Conservation (phyloP, 2,329 filamentous ascomycete genomes). For the Trichoderma endophyticum region DNA sequence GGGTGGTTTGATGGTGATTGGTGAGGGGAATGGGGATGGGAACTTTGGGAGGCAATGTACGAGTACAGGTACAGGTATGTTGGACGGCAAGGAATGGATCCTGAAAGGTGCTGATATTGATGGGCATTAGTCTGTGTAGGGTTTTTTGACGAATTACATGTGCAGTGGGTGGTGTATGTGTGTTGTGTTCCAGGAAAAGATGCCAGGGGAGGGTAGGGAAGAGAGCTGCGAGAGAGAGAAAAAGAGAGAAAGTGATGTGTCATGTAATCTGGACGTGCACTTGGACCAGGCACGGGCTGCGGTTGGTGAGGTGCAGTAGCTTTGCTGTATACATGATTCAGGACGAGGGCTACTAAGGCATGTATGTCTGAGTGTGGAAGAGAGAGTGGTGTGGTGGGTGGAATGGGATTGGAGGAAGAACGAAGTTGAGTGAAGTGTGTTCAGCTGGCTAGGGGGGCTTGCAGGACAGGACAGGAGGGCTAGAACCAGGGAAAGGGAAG, state of each 20-base stretch:
- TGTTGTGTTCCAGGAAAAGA: neutral
- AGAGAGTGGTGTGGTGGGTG: neutral
- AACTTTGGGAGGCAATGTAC: neutral
- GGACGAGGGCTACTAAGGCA: neutral
- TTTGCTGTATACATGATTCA: neutral
- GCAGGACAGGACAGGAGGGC: neutral
- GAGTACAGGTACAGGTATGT: neutral
- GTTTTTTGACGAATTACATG: neutral
- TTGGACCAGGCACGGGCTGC: neutral
- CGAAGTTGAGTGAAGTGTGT: neutral
- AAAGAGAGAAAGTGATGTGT: neutral
- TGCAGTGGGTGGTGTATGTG: neutral
- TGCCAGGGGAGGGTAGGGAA: neutral
- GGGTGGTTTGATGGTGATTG: neutral
- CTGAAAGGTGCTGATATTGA: neutral
- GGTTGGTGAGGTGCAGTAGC: neutral
- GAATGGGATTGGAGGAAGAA: neutral
- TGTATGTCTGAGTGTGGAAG: constrained; percentile 3
- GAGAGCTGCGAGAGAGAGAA: neutral
- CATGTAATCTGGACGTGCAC: neutral
- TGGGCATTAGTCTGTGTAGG: neutral
- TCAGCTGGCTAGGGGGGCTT: neutral
- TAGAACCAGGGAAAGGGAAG: neutral
- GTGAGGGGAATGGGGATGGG: neutral
- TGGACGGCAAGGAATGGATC: neutral